Percentiles rank a stretch among this genome's conserved stretches.
phyloP scores from a whole-genome alignment of 495 filamentous ascomycete genomes.

The Chlorociboria aeruginascens region DNA sequence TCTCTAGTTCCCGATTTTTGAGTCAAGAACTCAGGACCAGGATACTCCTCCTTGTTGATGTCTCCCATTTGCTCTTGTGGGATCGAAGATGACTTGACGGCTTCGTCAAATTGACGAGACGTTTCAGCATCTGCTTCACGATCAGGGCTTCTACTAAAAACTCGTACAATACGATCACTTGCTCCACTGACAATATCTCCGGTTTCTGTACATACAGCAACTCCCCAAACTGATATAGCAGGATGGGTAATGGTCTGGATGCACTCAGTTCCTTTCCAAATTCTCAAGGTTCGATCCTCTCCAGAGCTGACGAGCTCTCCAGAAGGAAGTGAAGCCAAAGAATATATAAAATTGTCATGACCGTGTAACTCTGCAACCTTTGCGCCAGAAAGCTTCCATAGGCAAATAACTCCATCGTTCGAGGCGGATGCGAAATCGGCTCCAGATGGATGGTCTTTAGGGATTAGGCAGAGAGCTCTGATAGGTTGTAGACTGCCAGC shows the following conservation, averaged over 20 bases:
- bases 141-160: conserved; percentile 68
- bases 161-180: conserved; percentile 75
- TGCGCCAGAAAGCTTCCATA: conserved; percentile 70
- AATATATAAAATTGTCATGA: conserved; percentile 95
- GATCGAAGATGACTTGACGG: conserved; percentile 72
- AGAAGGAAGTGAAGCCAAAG: conserved; percentile 59
- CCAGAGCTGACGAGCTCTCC: conserved; percentile 85
- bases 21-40: conserved; percentile 72
- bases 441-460: conserved; percentile 61
- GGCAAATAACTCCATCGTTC: conserved; percentile 74
- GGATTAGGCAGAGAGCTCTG: conserved; percentile 72
- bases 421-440: conserved; percentile 83
- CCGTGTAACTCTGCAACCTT: conserved; percentile 65
- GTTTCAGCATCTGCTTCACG: conserved; percentile 50
- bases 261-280: conserved; percentile 76
- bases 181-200: conserved; percentile 90
- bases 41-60: conserved; percentile 82
- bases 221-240: conserved; percentile 90
- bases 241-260: conserved; percentile 96
- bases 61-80: conserved; percentile 70
- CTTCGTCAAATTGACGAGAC: conserved; percentile 59
- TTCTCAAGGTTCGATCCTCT: conserved; percentile 81
- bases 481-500: conserved; percentile 68
- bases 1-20: conserved; percentile 79
- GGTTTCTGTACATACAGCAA: conserved; percentile 65